Conservation (phyloP, 1,284 basidiomycete species). For the Microbotryum saponariae region DNA sequence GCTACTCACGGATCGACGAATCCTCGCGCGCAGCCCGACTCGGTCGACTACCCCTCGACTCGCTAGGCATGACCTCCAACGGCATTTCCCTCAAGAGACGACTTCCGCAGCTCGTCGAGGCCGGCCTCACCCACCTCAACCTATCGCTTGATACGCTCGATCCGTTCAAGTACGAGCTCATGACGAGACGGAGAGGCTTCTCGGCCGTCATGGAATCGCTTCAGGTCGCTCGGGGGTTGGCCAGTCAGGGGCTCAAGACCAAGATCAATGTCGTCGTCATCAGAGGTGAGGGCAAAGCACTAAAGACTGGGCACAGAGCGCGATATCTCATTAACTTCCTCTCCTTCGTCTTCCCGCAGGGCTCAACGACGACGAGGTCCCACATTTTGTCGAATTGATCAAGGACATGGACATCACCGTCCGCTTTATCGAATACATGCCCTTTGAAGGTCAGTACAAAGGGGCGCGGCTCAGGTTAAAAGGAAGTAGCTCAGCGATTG, state of each 20-base stretch:
- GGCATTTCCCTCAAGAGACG: slow-evolving; percentile 67
- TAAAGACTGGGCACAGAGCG: background rate
- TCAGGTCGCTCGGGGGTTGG: slow-evolving; percentile 17
- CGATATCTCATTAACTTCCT: slow-evolving; percentile 54
- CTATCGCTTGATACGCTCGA: slow-evolving; percentile 78
- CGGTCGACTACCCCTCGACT: slow-evolving; percentile 45
- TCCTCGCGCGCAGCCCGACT: slow-evolving; percentile 19
- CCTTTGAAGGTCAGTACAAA: slow-evolving; percentile 60
- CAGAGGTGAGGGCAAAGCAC: slow-evolving; percentile 45
- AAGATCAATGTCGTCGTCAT: slow-evolving; percentile 79
- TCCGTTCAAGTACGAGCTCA: slow-evolving; percentile 76
- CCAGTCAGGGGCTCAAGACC: slow-evolving; percentile 39
- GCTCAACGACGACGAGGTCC: slow-evolving; percentile 68
- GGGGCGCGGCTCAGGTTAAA: no score
- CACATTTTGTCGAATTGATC: slow-evolving; percentile 70
- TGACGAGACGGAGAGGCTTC: slow-evolving; percentile 57
- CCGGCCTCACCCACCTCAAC: slow-evolving; percentile 75
- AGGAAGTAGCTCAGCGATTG: background rate
- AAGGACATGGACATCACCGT: slow-evolving; percentile 56
- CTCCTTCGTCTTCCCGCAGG: slow-evolving; percentile 72
- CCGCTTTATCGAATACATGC: slow-evolving; percentile 89
- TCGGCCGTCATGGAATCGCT: slow-evolving; percentile 27
- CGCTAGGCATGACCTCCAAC: slow-evolving; percentile 80
- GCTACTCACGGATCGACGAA: background rate
- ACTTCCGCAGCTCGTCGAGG: slow-evolving; percentile 57